phyloP scores from a whole-genome alignment of 2,329 filamentous ascomycete species.

The Aureobasidium sp. region DNA sequence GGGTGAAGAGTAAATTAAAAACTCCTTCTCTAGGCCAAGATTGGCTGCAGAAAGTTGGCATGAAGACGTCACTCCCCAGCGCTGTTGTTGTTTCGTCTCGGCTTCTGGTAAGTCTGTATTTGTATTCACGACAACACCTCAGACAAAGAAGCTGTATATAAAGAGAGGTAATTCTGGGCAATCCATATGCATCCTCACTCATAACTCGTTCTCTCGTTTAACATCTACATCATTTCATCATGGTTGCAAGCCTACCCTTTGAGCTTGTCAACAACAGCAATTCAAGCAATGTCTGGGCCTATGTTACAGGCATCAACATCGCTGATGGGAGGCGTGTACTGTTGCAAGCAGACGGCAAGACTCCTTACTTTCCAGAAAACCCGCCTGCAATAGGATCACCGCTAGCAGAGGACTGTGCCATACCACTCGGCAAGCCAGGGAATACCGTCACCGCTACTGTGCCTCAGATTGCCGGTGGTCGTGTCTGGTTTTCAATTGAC shows the following conservation, averaged over 20 bases:
- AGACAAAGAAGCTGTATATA: conserved; percentile 5
- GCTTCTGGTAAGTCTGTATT: background rate
- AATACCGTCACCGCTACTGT: conserved; percentile 27
- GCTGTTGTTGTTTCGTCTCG: conserved; percentile 1
- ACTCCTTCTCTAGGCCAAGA: background rate
- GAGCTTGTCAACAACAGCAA: conserved; percentile 29
- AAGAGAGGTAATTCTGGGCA: background rate
- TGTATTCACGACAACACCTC: background rate
- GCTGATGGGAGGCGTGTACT: conserved; percentile 27
- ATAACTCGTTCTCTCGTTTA: background rate
- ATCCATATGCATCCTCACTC: background rate
- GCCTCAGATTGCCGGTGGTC: conserved; percentile 31
- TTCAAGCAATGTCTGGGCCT: conserved; percentile 26
- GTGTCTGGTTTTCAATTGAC: conserved; percentile 30
- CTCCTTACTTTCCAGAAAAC: conserved; percentile 28
- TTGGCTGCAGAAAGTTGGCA: conserved; percentile 12
- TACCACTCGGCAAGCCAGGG: conserved; percentile 27
- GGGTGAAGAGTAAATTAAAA: conserved; percentile 6
- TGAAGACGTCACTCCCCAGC: conserved; percentile 2
- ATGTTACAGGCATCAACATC: conserved; percentile 30
- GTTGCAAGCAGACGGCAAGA: conserved; percentile 28
- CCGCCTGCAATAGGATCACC: conserved; percentile 25
- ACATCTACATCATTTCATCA: conserved; percentile 11
- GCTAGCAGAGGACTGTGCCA: conserved; percentile 30
- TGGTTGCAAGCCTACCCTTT: conserved; percentile 29